Conservation (phyloP, 2,329 filamentous ascomycete species). For the Drechmeria coniospora region DNA sequence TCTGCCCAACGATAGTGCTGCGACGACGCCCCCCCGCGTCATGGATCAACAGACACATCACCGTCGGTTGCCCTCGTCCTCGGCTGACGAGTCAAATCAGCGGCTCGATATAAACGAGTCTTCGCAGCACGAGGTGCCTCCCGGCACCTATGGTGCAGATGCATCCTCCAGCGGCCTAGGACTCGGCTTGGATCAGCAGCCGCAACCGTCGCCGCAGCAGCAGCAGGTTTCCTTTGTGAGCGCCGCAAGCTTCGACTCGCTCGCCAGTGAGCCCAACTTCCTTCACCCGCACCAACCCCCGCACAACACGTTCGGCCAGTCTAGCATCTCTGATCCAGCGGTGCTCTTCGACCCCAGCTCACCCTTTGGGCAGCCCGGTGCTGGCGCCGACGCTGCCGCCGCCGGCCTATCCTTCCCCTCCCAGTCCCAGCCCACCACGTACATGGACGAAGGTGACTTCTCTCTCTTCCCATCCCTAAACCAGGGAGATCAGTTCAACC, state of each 20-base stretch:
- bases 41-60: constrained; percentile 27
- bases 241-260: constrained; percentile 26
- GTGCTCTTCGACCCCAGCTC: constrained; percentile 26
- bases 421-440: constrained; percentile 24
- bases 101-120: constrained; percentile 51
- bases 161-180: constrained; percentile 37
- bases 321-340: constrained; percentile 20
- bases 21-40: constrained; percentile 9
- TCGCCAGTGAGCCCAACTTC: constrained; percentile 31
- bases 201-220: constrained; percentile 19
- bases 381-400: constrained; percentile 20
- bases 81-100: constrained; percentile 18
- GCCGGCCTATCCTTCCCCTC: constrained; percentile 24
- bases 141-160: constrained; percentile 35
- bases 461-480: constrained; percentile 45
- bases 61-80: constrained; percentile 44
- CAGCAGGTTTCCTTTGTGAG: constrained; percentile 14
- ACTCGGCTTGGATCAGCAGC: constrained; percentile 38
- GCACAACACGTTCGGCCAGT: constrained; percentile 12
- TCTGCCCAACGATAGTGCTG: constrained; percentile 23
- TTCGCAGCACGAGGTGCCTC: constrained; percentile 41
- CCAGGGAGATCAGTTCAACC: constrained; percentile 41
- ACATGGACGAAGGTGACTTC: constrained; percentile 42
- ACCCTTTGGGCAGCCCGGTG: constrained; percentile 27
- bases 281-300: constrained; percentile 31